A percentile compares a stretch with the other conserved stretches of the same genome.
Evolutionary conservation across 345 rosid species (phyloP).

Genomic region (Moringa oleifera): DNA sequence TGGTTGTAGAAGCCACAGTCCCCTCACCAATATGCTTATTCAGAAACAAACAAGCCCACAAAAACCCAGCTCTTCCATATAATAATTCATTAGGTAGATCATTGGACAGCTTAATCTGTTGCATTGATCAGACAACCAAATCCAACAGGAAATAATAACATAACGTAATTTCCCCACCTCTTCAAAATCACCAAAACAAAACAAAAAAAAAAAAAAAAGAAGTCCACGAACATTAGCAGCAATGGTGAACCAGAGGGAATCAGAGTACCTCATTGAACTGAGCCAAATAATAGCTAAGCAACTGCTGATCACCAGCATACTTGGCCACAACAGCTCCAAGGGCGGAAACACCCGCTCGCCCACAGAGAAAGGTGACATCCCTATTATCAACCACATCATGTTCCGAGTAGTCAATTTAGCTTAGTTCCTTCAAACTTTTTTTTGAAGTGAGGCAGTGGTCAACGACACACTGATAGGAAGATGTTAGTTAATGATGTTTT

Average conservation of each 20-base stretch:
- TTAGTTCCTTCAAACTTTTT: no score
- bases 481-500: no score
- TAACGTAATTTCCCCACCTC: not conserved
- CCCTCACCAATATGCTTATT: constrained; percentile 45
- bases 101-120: constrained; percentile 50
- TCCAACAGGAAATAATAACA: not conserved
- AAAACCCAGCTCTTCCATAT: constrained; percentile 60
- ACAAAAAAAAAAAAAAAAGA: no score
- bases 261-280: constrained; percentile 38
- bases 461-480: not conserved
- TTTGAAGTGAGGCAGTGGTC: no score
- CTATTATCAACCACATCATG: constrained; percentile 16
- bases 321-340: constrained; percentile 68
- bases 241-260: no score
- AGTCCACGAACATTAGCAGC: no score
- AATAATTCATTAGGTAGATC: constrained; percentile 47
- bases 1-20: constrained; percentile 34
- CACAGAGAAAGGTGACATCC: constrained; percentile 56
- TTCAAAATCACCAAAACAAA: not conserved
- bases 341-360: constrained; percentile 62
- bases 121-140: not conserved
- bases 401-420: not conserved
- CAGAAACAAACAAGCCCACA: constrained; percentile 60
- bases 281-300: constrained; percentile 31
- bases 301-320: constrained; percentile 33